Percentiles rank a stretch among this genome's conserved stretches.
Conservation (phyloP, 257 asterid genomes). For the Solanum sejunctum region DNA sequence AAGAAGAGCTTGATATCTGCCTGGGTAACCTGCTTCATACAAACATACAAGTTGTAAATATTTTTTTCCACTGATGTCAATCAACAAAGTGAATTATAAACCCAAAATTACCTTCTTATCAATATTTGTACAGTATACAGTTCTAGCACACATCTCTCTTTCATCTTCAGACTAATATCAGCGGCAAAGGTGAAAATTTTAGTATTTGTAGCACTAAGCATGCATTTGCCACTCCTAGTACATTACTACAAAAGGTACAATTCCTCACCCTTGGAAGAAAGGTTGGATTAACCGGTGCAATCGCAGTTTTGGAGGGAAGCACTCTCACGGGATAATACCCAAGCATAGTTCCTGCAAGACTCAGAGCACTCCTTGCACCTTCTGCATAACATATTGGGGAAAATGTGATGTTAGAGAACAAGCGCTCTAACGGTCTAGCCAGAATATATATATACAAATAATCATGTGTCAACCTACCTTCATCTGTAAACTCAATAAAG, state of each 20-base stretch:
- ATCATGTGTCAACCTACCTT: constrained; percentile 20
- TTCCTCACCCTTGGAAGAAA: constrained; percentile 48
- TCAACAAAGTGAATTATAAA: background rate
- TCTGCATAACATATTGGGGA: constrained; percentile 17
- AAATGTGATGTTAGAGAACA: background rate
- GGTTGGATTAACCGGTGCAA: constrained; percentile 65
- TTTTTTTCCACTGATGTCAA: background rate
- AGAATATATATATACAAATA: background rate
- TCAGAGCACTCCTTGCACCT: constrained; percentile 40
- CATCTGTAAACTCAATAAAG: constrained; percentile 48
- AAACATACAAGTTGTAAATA: background rate
- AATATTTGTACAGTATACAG: constrained; percentile 50
- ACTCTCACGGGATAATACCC: constrained; percentile 55
- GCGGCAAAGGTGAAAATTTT: background rate
- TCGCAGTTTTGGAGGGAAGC: constrained; percentile 57
- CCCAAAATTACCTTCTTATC: constrained; percentile 40
- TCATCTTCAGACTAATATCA: constrained; percentile 45
- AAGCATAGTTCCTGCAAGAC: constrained; percentile 48
- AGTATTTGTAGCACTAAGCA: background rate
- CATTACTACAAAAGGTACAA: background rate
- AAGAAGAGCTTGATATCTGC: constrained; percentile 49
- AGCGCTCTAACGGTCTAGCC: background rate
- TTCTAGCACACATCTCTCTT: constrained; percentile 58
- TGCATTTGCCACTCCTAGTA: background rate
- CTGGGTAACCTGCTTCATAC: constrained; percentile 36